A percentile compares a stretch with the other conserved stretches of the same genome.
Evolutionary conservation across 2,329 filamentous ascomycete species (phyloP).

Genomic region (Pseudogymnoascus sp.): DNA sequence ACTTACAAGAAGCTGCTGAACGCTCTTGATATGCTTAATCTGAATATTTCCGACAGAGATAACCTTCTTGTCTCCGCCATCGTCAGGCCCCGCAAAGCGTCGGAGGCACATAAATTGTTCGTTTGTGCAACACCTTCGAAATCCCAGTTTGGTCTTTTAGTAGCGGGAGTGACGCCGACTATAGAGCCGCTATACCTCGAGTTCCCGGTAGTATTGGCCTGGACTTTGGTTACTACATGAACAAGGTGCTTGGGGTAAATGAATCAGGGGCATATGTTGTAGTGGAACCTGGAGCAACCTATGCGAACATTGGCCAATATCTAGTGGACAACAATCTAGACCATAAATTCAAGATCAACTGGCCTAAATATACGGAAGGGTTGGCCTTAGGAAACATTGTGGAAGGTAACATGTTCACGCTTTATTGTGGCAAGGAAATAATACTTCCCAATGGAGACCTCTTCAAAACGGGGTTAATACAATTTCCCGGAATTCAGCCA

Average conservation of each 20-base stretch:
- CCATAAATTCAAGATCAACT: conserved; percentile 37
- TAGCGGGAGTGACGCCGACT: conserved; percentile 45
- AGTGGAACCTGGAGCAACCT: conserved; percentile 50
- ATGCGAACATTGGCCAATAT: conserved; percentile 43
- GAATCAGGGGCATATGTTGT: conserved; percentile 42
- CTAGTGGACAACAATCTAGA: conserved; percentile 35
- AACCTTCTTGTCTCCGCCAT: conserved; percentile 32
- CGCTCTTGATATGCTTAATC: not conserved
- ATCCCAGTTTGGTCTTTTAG: conserved; percentile 44
- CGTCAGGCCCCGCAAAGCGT: conserved; percentile 36
- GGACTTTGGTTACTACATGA: conserved; percentile 48
- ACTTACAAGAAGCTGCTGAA: not conserved
- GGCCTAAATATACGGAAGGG: conserved; percentile 35
- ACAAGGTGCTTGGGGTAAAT: conserved; percentile 44
- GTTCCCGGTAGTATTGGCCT: conserved; percentile 44
- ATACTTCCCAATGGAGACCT: conserved; percentile 40
- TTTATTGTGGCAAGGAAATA: conserved; percentile 38
- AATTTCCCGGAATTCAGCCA: not conserved
- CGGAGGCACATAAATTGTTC: conserved; percentile 42
- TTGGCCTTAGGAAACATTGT: conserved; percentile 41
- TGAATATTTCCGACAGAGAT: not conserved
- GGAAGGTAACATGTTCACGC: conserved; percentile 32
- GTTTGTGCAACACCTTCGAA: conserved; percentile 37
- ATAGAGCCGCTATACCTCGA: conserved; percentile 47
- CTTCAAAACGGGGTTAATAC: conserved; percentile 35